Percentiles rank a stretch among this genome's conserved stretches.
Conservation (phyloP, 345 rosid species). For the Hypericum perforatum region DNA sequence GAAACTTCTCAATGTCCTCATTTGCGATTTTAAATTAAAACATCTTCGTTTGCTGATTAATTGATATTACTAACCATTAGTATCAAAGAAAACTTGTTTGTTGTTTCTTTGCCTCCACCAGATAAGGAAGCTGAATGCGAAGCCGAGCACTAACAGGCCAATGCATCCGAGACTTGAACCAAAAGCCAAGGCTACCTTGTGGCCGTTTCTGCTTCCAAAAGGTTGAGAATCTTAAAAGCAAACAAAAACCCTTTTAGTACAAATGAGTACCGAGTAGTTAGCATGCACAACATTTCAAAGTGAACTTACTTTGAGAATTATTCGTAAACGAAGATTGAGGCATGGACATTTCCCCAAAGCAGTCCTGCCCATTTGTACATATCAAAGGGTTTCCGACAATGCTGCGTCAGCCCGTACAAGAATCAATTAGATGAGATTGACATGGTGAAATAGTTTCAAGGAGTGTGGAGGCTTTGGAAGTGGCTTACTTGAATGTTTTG, state of each 20-base stretch:
- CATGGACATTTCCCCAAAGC: constrained; percentile 45
- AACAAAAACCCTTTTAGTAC: neutral
- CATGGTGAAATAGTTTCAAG: too few species aligned
- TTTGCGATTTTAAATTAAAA: neutral
- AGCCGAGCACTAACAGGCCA: constrained; percentile 47
- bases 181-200: constrained; percentile 55
- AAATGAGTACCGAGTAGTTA: too few species aligned
- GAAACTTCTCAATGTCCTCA: neutral
- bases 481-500: constrained; percentile 44
- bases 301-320: constrained; percentile 42
- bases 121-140: constrained; percentile 55
- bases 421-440: neutral
- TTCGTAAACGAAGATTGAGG: constrained; percentile 35
- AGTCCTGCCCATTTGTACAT: constrained; percentile 61
- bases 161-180: constrained; percentile 61
- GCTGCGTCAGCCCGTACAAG: constrained; percentile 27
- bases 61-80: constrained; percentile 45
- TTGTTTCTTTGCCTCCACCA: constrained; percentile 77
- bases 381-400: constrained; percentile 75
- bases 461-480: constrained; percentile 6
- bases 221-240: constrained; percentile 34
- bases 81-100: constrained; percentile 84
- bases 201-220: constrained; percentile 37
- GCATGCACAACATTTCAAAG: too few species aligned
- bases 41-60: neutral